Conservation (phyloP, 2,329 filamentous ascomycete species). For the Cytospora leucostoma region DNA sequence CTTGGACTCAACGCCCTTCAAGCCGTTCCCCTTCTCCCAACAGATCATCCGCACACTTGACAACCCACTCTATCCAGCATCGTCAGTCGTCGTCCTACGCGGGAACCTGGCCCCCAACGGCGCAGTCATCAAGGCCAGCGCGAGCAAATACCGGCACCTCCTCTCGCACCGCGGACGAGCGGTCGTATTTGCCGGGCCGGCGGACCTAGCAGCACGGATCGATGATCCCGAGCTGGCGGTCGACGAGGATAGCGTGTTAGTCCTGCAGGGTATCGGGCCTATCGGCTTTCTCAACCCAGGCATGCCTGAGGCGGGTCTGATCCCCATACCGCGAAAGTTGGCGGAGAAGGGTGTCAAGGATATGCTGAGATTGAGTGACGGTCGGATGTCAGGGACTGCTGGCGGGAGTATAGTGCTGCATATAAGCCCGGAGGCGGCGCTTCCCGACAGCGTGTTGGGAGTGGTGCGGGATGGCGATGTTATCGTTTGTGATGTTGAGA, state of each 20-base stretch:
- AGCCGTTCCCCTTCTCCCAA: slow-evolving; percentile 43
- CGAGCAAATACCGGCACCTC: slow-evolving; percentile 69
- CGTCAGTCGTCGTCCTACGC: slow-evolving; percentile 77
- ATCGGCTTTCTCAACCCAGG: slow-evolving; percentile 74
- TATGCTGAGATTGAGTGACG: slow-evolving; percentile 83
- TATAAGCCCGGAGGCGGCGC: slow-evolving; percentile 79
- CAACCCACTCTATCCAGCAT: slow-evolving; percentile 67
- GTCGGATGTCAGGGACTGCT: slow-evolving; percentile 80
- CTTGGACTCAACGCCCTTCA: slow-evolving; percentile 67
- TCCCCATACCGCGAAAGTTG: slow-evolving; percentile 71
- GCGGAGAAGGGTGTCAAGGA: slow-evolving; percentile 75
- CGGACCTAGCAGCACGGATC: slow-evolving; percentile 69
- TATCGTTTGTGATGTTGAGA: slow-evolving; percentile 75
- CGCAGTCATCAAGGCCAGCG: slow-evolving; percentile 88
- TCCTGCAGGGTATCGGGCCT: slow-evolving; percentile 86
- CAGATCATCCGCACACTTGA: slow-evolving; percentile 65
- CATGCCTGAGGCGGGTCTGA: slow-evolving; percentile 80
- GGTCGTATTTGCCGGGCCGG: slow-evolving; percentile 72
- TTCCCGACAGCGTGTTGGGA: slow-evolving; percentile 75
- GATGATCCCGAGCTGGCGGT: slow-evolving; percentile 64
- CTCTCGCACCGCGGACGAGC: slow-evolving; percentile 49
- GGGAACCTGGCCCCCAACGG: slow-evolving; percentile 84
- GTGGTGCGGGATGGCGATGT: slow-evolving; percentile 75
- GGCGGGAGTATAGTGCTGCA: slow-evolving; percentile 92
- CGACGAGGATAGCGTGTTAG: slow-evolving; percentile 60